Evolutionary conservation across 2,329 filamentous ascomycete genomes (phyloP).

Genomic region (Colletotrichum gigasporum): DNA sequence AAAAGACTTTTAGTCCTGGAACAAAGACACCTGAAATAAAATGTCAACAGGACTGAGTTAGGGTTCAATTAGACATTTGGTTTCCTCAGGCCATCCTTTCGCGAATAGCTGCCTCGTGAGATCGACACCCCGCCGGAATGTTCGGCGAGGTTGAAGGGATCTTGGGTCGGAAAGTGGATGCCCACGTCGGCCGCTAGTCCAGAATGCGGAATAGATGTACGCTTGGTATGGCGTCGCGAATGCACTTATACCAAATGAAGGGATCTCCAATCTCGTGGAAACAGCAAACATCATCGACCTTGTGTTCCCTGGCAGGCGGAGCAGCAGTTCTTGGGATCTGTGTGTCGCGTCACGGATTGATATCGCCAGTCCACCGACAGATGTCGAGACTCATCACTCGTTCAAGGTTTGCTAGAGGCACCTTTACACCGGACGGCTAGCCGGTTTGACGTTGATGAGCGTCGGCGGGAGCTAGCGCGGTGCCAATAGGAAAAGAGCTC

Average conservation of each 20-base stretch:
- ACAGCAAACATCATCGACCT: not conserved
- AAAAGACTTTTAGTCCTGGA: not conserved
- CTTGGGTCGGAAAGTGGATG: not conserved
- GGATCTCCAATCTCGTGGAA: not conserved
- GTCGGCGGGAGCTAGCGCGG: constrained; percentile 5
- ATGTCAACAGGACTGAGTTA: not conserved
- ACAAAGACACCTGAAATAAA: not conserved
- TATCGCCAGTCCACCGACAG: not conserved
- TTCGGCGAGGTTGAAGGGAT: not conserved
- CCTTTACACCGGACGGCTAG: constrained; percentile 16
- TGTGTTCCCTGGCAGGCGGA: not conserved
- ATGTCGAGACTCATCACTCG: not conserved
- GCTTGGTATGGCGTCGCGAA: not conserved
- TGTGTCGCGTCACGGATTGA: constrained; percentile 15
- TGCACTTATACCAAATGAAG: not conserved
- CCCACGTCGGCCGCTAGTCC: not conserved
- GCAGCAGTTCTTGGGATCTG: not conserved
- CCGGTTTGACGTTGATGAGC: constrained; percentile 25
- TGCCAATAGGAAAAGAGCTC: constrained; percentile 3
- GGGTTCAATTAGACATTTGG: not conserved
- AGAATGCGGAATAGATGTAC: not conserved
- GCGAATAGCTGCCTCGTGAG: not conserved
- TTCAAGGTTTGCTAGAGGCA: not conserved
- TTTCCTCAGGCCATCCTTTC: not conserved
- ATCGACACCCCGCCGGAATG: constrained; percentile 18